phyloP scores from a whole-genome alignment of 495 filamentous ascomycete species.

The Friedmanniomyces endolithicus region DNA sequence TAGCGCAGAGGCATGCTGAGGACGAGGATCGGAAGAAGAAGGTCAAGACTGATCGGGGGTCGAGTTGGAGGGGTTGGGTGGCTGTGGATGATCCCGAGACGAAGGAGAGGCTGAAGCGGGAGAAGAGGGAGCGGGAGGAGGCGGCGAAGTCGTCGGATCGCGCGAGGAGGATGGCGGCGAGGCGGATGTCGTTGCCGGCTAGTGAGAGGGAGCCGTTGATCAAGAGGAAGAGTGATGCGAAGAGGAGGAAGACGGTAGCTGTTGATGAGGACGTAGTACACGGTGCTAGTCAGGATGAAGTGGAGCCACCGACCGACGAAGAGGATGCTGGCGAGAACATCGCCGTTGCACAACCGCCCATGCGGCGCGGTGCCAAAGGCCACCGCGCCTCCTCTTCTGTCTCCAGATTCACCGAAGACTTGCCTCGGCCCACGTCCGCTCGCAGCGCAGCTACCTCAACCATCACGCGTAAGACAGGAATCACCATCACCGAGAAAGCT shows the following conservation, averaged over 20 bases:
- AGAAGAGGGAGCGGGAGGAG: conserved; percentile 20
- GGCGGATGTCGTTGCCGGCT: not conserved
- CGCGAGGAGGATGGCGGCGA: conserved; percentile 11
- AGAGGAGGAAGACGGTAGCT: not conserved
- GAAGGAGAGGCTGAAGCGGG: conserved; percentile 15
- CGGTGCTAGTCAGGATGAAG: not conserved
- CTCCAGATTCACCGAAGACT: conserved; percentile 2
- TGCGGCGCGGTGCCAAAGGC: not conserved
- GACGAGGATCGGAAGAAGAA: conserved; percentile 17
- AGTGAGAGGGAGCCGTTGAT: not conserved
- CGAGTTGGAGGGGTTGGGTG: conserved; percentile 17
- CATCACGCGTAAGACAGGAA: conserved; percentile 6
- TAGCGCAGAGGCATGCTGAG: conserved; percentile 6
- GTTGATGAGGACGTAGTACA: not conserved
- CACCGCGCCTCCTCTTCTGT: not conserved
- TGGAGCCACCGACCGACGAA: not conserved
- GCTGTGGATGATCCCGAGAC: conserved; percentile 19
- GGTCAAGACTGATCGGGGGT: conserved; percentile 13
- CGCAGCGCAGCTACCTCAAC: not conserved
- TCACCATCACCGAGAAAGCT: conserved; percentile 1
- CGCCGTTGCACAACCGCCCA: not conserved
- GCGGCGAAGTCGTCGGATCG: conserved; percentile 7
- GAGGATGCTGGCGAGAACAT: not conserved
- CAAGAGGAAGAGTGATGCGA: not conserved
- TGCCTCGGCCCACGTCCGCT: not conserved